Evolutionary conservation across 2,329 filamentous ascomycete genomes (phyloP).

Genomic region (Hypocreales sp.): DNA sequence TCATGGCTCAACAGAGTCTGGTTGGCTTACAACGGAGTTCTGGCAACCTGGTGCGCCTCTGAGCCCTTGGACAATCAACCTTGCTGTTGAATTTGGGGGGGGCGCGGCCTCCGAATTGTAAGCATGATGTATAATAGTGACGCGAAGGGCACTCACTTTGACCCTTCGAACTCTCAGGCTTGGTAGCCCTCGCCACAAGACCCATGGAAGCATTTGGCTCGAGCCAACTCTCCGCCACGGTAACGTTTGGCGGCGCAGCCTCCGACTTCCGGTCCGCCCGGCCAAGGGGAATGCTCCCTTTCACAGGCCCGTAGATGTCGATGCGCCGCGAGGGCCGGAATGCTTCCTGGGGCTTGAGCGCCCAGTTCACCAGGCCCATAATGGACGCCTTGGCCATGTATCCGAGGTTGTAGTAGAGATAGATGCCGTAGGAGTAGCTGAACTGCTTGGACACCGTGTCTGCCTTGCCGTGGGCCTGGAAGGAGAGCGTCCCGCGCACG

Average conservation of each 20-base stretch:
- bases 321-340: neutral
- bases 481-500: neutral
- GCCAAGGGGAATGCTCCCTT: neutral
- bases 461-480: neutral
- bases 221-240: no score
- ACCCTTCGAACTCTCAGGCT: no score
- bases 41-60: neutral
- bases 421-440: constrained; percentile 1
- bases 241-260: no score
- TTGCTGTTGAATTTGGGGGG: neutral
- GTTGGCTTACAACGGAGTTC: constrained; percentile 1
- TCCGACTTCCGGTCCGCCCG: no score
- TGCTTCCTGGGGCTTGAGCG: constrained; percentile 1
- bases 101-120: no score
- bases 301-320: constrained; percentile 1
- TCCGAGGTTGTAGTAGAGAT: constrained; percentile 1
- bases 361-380: neutral
- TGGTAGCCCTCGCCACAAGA: no score
- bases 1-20: no score
- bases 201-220: no score
- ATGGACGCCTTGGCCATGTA: constrained; percentile 1
- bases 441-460: neutral
- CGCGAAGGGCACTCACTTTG: no score
- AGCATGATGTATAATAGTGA: no score
- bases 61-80: neutral